Percentiles rank a stretch among this genome's conserved stretches.
Evolutionary conservation across 208 protist species (phyloP).

Genomic region (Wallacemonas collosoma): DNA sequence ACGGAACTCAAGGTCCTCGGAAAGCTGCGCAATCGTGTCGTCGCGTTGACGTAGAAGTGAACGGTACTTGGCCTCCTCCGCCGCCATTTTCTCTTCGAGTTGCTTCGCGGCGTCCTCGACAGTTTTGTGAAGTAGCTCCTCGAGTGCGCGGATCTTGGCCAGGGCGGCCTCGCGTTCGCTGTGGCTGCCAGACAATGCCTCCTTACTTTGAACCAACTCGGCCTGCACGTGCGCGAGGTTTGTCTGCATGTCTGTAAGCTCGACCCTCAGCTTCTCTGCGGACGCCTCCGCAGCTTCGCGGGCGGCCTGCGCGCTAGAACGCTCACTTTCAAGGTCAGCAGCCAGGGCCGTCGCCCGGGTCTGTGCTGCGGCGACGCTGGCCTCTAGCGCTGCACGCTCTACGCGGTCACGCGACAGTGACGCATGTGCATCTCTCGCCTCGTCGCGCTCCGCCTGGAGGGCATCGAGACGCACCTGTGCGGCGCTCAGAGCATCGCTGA

Average conservation of each 20-base stretch:
- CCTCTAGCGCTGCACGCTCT: neutral
- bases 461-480: no score
- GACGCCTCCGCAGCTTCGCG: neutral
- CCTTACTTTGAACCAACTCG: neutral
- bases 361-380: neutral
- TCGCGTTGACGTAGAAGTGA: slow-evolving; percentile 7
- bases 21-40: slow-evolving; percentile 36
- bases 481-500: no score
- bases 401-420: no score
- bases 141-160: neutral
- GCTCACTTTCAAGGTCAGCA: neutral
- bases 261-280: slow-evolving; percentile 1
- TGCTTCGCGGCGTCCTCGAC: slow-evolving; percentile 28
- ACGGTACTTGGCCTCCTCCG: slow-evolving; percentile 26
- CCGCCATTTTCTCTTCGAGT: slow-evolving; percentile 25
- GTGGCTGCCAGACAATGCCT: neutral
- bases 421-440: no score
- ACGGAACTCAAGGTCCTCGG: slow-evolving; percentile 56
- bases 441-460: no score
- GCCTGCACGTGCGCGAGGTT: neutral
- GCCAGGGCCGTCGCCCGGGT: no score
- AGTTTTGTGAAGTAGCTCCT: slow-evolving; percentile 16
- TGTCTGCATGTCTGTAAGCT: neutral
- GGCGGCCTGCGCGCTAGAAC: neutral
- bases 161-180: neutral